Percentiles rank a stretch among this genome's conserved stretches.
phyloP scores from a whole-genome alignment of 495 filamentous ascomycete genomes.

The Podospora comata region DNA sequence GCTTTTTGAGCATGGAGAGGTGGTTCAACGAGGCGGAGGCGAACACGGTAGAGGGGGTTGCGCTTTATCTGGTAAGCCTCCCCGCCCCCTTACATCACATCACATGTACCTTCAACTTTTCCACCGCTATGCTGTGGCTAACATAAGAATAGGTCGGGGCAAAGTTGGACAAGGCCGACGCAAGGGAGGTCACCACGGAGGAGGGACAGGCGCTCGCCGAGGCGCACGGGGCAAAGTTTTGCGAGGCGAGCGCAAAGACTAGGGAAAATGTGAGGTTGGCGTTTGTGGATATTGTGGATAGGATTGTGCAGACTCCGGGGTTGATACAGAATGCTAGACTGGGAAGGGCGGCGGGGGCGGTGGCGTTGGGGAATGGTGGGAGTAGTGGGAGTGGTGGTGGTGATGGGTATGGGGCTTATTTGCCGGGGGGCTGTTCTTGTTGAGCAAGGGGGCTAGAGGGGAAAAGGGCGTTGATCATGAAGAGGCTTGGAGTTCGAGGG shows the following conservation, averaged over 20 bases:
- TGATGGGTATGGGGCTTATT: constrained; percentile 20
- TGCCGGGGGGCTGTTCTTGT: constrained; percentile 14
- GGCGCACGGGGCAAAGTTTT: constrained; percentile 48
- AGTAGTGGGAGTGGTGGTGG: neutral
- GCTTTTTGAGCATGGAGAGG: constrained; percentile 54
- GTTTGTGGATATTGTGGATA: constrained; percentile 55
- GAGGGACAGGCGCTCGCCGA: constrained; percentile 52
- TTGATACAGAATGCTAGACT: constrained; percentile 35
- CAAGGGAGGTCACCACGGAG: constrained; percentile 47
- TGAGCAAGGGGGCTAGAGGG: neutral
- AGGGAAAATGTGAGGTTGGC: constrained; percentile 51
- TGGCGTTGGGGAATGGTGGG: constrained; percentile 11
- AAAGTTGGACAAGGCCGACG: constrained; percentile 51
- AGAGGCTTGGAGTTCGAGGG: neutral
- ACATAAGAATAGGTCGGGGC: constrained; percentile 43
- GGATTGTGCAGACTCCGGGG: constrained; percentile 47
- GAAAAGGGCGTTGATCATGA: too few species aligned
- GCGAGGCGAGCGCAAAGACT: constrained; percentile 56
- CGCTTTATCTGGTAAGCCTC: constrained; percentile 48
- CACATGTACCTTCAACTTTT: too few species aligned
- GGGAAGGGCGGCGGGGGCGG: constrained; percentile 21
- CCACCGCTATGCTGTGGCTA: neutral
- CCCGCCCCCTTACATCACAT: neutral
- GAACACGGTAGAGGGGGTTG: constrained; percentile 51
- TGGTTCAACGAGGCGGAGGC: constrained; percentile 59